Evolutionary conservation across 257 asterid species (phyloP).

Genomic region (Leptodermis oblonga): DNA sequence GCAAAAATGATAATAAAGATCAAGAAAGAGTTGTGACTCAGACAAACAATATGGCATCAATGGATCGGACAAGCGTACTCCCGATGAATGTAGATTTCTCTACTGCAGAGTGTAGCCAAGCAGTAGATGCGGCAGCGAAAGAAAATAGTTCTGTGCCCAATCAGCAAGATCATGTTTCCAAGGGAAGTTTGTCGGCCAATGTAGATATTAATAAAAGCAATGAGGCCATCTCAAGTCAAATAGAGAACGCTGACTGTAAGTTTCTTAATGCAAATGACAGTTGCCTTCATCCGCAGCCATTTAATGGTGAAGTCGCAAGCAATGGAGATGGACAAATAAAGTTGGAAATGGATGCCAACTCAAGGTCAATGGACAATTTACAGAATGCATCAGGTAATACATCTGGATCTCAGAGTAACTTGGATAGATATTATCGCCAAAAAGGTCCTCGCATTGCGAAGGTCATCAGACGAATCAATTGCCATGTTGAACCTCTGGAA

Average conservation of each 20-base stretch:
- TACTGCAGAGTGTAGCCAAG: conserved; percentile 33
- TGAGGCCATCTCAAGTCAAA: conserved; percentile 20
- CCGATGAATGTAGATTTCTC: conserved; percentile 26
- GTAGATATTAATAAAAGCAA: conserved; percentile 24
- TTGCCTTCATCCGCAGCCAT: conserved; percentile 27
- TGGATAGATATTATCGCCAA: conserved; percentile 76
- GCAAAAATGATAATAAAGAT: conserved; percentile 29
- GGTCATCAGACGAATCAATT: conserved; percentile 82
- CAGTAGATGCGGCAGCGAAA: conserved; percentile 34
- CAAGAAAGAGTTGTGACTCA: conserved; percentile 15
- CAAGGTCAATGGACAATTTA: conserved; percentile 37
- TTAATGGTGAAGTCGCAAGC: conserved; percentile 24
- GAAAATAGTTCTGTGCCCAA: conserved; percentile 27
- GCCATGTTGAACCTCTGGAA: conserved; percentile 72
- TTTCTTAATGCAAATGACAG: conserved; percentile 28
- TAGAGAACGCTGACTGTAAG: conserved; percentile 28
- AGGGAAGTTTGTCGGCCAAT: conserved; percentile 10
- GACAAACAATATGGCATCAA: conserved; percentile 10
- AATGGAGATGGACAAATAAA: conserved; percentile 32
- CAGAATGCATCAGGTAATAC: conserved; percentile 41
- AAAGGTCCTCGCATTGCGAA: conserved; percentile 99
- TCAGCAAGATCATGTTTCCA: conserved; percentile 19
- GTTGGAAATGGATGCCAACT: conserved; percentile 40
- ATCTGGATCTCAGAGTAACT: conserved; percentile 43
- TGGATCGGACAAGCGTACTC: conserved; percentile 18